These are phyloP conservation scores for Yamadazyma buinensis DNA, from an alignment of 1,139 yeast genomes.

Conservation along the genomic window DNA sequence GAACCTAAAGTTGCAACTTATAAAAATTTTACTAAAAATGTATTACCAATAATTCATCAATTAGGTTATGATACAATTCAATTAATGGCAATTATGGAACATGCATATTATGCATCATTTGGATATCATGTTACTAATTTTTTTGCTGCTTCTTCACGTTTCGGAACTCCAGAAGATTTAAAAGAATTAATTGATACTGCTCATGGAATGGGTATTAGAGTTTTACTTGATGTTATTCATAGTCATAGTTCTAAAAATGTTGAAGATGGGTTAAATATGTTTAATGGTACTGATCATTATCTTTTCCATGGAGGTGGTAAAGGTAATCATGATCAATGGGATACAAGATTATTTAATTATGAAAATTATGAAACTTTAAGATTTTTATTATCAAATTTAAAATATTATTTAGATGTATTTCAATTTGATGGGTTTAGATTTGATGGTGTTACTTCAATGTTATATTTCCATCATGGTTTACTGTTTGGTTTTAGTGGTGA, in stretches of 20 bases:
- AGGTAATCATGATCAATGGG: constrained; percentile 93
- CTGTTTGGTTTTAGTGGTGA: constrained; percentile 89
- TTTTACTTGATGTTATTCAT: constrained; percentile 87
- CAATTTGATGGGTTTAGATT: constrained; percentile 93
- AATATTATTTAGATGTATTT: constrained; percentile 78
- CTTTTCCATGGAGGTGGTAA: constrained; percentile 85
- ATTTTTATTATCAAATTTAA: constrained; percentile 81
- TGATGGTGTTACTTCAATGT: constrained; percentile 95
- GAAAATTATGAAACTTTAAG: constrained; percentile 87
- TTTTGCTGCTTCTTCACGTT: constrained; percentile 85
- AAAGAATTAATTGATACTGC: constrained; percentile 90
- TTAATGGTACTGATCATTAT: constrained; percentile 95
- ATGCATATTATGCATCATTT: constrained; percentile 95
- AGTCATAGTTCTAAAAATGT: constrained; percentile 95
- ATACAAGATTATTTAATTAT: constrained; percentile 87
- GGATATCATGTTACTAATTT: constrained; percentile 95
- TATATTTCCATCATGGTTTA: constrained; percentile 88
- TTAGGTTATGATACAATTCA: constrained; percentile 92
- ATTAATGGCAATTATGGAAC: constrained; percentile 98
- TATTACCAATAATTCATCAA: constrained; percentile 78
- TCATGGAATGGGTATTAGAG: constrained; percentile 82
- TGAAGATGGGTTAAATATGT: constrained; percentile 87
- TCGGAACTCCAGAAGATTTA: constrained; percentile 91
- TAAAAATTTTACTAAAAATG: constrained; percentile 73
- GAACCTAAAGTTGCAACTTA: constrained; percentile 83